Conservation (phyloP, 2,329 filamentous ascomycete genomes). For the Colletotrichum lindemuthianum region DNA sequence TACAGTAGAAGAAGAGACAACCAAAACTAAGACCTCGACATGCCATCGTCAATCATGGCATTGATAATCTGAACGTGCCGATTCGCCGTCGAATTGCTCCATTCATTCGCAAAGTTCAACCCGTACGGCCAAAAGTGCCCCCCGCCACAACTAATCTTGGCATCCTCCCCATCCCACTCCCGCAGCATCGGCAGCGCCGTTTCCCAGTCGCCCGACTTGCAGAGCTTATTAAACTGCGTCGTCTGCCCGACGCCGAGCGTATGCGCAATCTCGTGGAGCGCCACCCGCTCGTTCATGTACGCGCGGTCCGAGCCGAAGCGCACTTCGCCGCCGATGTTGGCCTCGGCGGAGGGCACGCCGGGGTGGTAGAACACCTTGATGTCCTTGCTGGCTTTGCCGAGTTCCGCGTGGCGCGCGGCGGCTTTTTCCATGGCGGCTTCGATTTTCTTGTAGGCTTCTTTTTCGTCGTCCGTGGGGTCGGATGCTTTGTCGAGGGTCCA, state of each 20-base stretch:
- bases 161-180: constrained; percentile 51
- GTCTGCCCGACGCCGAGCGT: constrained; percentile 59
- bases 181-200: constrained; percentile 50
- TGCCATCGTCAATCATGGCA: constrained; percentile 56
- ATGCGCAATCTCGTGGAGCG: constrained; percentile 59
- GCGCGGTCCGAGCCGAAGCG: constrained; percentile 56
- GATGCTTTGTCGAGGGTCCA: constrained; percentile 49
- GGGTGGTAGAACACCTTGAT: constrained; percentile 54
- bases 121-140: constrained; percentile 54
- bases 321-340: constrained; percentile 56
- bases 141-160: constrained; percentile 52
- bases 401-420: constrained; percentile 50
- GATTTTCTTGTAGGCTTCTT: constrained; percentile 56
- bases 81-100: constrained; percentile 55
- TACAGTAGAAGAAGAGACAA: neutral
- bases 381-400: constrained; percentile 48
- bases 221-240: constrained; percentile 49
- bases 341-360: constrained; percentile 57
- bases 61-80: constrained; percentile 54
- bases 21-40: neutral
- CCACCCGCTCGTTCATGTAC: constrained; percentile 60
- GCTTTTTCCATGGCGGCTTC: constrained; percentile 53
- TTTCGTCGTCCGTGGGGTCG: constrained; percentile 54
- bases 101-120: constrained; percentile 55
- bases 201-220: constrained; percentile 54